Percentiles rank a stretch among this genome's conserved stretches.
Conservation (phyloP, 371 early-diverging fungal species). For the Smittium culicis region DNA sequence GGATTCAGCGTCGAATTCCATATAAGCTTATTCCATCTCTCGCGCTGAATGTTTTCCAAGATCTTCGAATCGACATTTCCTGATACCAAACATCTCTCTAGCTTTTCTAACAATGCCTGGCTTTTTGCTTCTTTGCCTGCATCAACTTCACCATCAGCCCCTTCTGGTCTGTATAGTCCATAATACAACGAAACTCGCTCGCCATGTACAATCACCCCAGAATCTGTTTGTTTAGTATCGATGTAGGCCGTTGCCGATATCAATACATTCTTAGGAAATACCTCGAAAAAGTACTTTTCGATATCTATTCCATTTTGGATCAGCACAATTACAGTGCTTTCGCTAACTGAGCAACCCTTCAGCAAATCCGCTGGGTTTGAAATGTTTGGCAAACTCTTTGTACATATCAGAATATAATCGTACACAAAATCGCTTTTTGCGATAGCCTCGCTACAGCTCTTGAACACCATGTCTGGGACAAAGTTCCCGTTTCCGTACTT, state of each 20-base stretch:
- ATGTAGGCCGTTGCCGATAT: constrained; percentile 58
- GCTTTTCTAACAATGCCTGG: constrained; percentile 9
- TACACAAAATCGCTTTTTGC: constrained; percentile 29
- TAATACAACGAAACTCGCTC: constrained; percentile 19
- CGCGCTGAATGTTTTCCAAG: constrained; percentile 47
- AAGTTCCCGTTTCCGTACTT: constrained; percentile 48
- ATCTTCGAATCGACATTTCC: constrained; percentile 34
- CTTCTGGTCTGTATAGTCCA: constrained; percentile 29
- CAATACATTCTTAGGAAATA: constrained; percentile 52
- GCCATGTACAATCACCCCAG: constrained; percentile 44
- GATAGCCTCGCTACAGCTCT: constrained; percentile 36
- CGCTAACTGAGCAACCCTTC: constrained; percentile 40
- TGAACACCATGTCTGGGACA: constrained; percentile 43
- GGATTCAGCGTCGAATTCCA: constrained; percentile 75
- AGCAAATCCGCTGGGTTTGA: constrained; percentile 46
- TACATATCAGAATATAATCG: constrained; percentile 57
- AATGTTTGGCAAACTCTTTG: constrained; percentile 57
- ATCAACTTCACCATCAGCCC: constrained; percentile 14
- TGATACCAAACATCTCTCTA: constrained; percentile 29
- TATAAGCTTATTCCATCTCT: constrained; percentile 71
- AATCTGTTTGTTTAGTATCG: constrained; percentile 45
- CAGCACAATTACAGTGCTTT: constrained; percentile 49
- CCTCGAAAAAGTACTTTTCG: constrained; percentile 44
- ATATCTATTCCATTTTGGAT: constrained; percentile 80
- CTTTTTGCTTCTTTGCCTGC: constrained; percentile 16